Conservation (phyloP, 73 alveolate genomes). For the Paramecium bursaria region DNA sequence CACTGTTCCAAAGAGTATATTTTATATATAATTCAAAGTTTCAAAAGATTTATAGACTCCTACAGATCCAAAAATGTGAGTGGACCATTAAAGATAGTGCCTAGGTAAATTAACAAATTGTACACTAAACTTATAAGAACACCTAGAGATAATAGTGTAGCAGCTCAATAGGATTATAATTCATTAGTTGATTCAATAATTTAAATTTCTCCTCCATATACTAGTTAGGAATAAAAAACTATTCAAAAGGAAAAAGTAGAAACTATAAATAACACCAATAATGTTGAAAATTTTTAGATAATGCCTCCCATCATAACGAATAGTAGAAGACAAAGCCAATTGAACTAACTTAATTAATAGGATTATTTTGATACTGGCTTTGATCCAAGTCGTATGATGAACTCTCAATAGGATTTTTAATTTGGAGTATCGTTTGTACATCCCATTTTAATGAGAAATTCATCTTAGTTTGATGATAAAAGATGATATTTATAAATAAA, state of each 20-base stretch:
- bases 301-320: too few species aligned
- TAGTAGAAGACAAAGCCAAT: too few species aligned
- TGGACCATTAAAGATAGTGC: conserved; percentile 54
- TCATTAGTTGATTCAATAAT: conserved; percentile 67
- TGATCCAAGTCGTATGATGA: too few species aligned
- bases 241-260: conserved; percentile 12
- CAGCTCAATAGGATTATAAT: conserved; percentile 57
- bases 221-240: conserved; percentile 28
- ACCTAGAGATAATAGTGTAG: conserved; percentile 53
- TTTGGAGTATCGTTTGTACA: too few species aligned
- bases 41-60: conserved; percentile 18
- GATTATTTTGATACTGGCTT: too few species aligned
- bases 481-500: too few species aligned
- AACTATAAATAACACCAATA: too few species aligned
- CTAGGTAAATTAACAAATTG: conserved; percentile 55
- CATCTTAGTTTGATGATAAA: too few species aligned
- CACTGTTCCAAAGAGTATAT: conserved; percentile 48
- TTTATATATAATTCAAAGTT: conserved; percentile 7
- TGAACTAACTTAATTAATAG: too few species aligned
- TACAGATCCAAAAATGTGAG: conserved; percentile 59
- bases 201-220: conserved; percentile 64
- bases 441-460: too few species aligned
- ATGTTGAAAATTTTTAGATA: too few species aligned
- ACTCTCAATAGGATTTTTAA: too few species aligned
- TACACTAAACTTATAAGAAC: conserved; percentile 57